Evolutionary conservation across 139 green algal genomes (phyloP).

Genomic region (Tetraselmis striata): DNA sequence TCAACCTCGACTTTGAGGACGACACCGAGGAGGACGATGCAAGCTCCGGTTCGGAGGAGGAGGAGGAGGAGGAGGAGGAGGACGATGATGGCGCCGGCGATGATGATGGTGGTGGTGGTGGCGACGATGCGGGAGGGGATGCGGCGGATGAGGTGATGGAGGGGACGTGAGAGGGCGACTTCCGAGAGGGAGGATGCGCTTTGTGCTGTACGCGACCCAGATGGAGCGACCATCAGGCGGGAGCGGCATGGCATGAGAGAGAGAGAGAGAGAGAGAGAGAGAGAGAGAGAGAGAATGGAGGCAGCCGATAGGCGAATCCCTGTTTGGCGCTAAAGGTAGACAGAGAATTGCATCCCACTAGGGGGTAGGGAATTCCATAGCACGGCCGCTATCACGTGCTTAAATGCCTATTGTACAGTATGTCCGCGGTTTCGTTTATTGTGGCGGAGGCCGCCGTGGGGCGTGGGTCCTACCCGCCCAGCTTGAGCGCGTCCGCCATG

Average conservation of each 20-base stretch:
- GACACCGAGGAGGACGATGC: background rate
- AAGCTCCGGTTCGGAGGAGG: too few species aligned
- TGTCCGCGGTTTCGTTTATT: background rate
- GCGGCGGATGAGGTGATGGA: background rate
- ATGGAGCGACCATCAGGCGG: too few species aligned
- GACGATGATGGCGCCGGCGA: background rate
- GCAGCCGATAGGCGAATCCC: too few species aligned
- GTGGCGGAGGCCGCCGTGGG: background rate
- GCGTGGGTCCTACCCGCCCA: constrained; percentile 27
- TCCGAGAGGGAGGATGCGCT: background rate
- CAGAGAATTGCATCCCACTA: background rate
- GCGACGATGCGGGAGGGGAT: background rate
- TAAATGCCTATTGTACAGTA: too few species aligned
- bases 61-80: background rate
- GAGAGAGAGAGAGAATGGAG: background rate
- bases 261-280: background rate
- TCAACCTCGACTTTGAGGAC: background rate
- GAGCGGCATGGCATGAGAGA: background rate
- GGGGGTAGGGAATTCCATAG: background rate
- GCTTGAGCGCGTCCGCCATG: constrained; percentile 58
- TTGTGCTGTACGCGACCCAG: too few species aligned
- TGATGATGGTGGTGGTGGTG: background rate
- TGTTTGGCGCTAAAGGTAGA: background rate
- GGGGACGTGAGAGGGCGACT: background rate
- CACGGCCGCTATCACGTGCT: too few species aligned